phyloP scores from a whole-genome alignment of 768 basidiomycete species.

The Lentinula aciculospora region DNA sequence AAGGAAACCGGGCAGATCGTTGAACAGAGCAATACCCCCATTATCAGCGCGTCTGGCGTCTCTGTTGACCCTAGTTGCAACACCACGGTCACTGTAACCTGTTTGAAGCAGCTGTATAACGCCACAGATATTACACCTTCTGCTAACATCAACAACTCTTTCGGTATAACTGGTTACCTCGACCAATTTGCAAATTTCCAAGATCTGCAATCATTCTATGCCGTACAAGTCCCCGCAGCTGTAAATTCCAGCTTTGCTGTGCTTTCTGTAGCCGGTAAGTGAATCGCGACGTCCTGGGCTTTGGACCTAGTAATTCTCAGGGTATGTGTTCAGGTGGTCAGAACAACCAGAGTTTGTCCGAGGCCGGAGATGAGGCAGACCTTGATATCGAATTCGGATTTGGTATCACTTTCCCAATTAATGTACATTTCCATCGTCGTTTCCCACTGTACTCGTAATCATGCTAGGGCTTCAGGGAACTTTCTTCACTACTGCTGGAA shows the following conservation, averaged over 20 bases:
- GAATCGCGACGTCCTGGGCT: neutral
- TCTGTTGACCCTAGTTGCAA: slow-evolving; percentile 45
- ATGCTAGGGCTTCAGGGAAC: slow-evolving; percentile 24
- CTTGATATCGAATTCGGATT: slow-evolving; percentile 64
- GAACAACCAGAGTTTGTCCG: slow-evolving; percentile 47
- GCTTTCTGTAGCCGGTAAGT: slow-evolving; percentile 48
- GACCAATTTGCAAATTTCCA: slow-evolving; percentile 46
- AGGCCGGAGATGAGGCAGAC: slow-evolving; percentile 59
- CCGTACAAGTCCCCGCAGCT: slow-evolving; percentile 42
- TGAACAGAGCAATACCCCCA: slow-evolving; percentile 10
- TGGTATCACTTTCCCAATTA: slow-evolving; percentile 61
- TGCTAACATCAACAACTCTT: slow-evolving; percentile 36
- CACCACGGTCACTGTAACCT: slow-evolving; percentile 41
- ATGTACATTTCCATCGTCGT: slow-evolving; percentile 15
- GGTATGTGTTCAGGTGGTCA: slow-evolving; percentile 38
- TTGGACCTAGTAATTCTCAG: neutral
- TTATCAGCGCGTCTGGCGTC: slow-evolving; percentile 23
- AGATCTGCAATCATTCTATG: slow-evolving; percentile 49
- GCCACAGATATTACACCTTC: slow-evolving; percentile 38
- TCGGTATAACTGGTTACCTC: slow-evolving; percentile 52
- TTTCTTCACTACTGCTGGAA: slow-evolving; percentile 59
- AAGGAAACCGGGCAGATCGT: slow-evolving; percentile 14
- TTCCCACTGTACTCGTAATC: no score
- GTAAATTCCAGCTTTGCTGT: slow-evolving; percentile 45
- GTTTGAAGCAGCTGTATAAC: slow-evolving; percentile 53